Evolutionary conservation across 1,284 basidiomycete species (phyloP), one percentile per base, ranked within the genome.

Genomic region (Tilletia indica): DNA sequence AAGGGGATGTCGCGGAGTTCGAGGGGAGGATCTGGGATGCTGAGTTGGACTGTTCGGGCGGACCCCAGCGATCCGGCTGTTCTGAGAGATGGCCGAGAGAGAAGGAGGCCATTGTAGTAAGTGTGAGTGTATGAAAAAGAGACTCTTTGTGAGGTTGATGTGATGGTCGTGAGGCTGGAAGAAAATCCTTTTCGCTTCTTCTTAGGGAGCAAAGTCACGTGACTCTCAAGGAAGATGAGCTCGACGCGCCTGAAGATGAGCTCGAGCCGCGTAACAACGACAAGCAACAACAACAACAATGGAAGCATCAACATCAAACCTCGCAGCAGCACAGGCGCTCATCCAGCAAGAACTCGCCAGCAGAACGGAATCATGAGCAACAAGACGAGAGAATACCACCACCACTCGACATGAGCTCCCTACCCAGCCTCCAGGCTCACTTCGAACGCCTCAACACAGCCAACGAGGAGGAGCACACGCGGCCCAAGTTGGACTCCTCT

Each of bases 1-100:
- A 97, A 98, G 39, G 82, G 82, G 49, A 83, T 83, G 70, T 80
- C 77, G 61, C 78, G 74, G 72, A 83, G 78, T 72, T 83, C 79
- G 16, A 76, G 56, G 31, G 80, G 45, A 83, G 77, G 12, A 72
- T 75, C 6, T 21, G 16, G 19, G 71, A 64, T 48, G 70, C 76
- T 74, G 69, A 73, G 72, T 58, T 74, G 70, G 67, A 73, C 76
- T n/a, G 76, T 72, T 69, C 73, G 6, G 75, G 78, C 67, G 82
- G 82, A 68, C 82, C 82, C 82, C 82, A 83, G 48, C 71, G 69
- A 69, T 77, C 78, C 69, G 75, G 73, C 70, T 77, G 74, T 47
- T 75, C 74, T 67, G 75, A 72, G 4, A 81, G 71, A 69, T 73
- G 36, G 4, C 81, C 80, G 70, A 83, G 77, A 56, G 74, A 67